These are phyloP conservation scores for Dryadomyces quercus-mongolicae DNA, from an alignment of 2,329 filamentous ascomycete species.

Conservation along the genomic window DNA sequence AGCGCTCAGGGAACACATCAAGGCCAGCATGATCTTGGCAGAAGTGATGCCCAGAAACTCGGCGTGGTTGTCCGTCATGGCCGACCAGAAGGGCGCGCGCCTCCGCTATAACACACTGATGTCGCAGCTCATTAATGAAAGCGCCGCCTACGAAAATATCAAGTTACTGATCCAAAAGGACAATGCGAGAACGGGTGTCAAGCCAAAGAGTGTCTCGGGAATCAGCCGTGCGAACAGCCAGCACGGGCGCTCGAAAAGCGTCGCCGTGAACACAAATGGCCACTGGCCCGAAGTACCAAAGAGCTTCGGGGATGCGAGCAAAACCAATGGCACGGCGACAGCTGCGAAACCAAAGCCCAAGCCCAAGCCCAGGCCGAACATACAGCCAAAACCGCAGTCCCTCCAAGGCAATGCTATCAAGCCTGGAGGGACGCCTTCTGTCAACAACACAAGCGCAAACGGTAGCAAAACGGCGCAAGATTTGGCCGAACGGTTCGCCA, in stretches of 20 bases:
- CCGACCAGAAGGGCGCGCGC: conserved; percentile 35
- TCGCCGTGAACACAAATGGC: conserved; percentile 3
- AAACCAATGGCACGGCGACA: conserved; percentile 10
- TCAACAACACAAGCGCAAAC: conserved; percentile 14
- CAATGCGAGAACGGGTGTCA: conserved; percentile 49
- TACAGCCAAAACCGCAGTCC: conserved; percentile 56
- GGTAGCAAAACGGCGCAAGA: conserved; percentile 29
- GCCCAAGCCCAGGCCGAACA: conserved; percentile 27
- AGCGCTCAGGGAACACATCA: conserved; percentile 75
- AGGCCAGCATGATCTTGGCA: conserved; percentile 66
- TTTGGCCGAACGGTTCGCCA: conserved; percentile 43
- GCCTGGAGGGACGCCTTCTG: conserved; percentile 13
- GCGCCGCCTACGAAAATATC: conserved; percentile 41
- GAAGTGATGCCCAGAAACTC: conserved; percentile 65
- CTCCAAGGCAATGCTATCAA: conserved; percentile 49
- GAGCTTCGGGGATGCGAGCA: conserved; percentile 2
- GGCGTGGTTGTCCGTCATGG: conserved; percentile 56
- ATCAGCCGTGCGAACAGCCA: not conserved
- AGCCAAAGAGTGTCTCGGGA: conserved; percentile 21
- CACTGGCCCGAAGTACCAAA: not conserved
- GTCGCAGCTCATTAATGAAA: conserved; percentile 34
- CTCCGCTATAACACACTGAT: conserved; percentile 37
- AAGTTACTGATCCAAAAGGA: conserved; percentile 50
- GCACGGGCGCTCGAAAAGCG: conserved; percentile 5
- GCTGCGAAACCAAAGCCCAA: not conserved